These are phyloP conservation scores for Starmerella riodocensis DNA, from an alignment of 805 yeast genomes.

Conservation along the genomic window DNA sequence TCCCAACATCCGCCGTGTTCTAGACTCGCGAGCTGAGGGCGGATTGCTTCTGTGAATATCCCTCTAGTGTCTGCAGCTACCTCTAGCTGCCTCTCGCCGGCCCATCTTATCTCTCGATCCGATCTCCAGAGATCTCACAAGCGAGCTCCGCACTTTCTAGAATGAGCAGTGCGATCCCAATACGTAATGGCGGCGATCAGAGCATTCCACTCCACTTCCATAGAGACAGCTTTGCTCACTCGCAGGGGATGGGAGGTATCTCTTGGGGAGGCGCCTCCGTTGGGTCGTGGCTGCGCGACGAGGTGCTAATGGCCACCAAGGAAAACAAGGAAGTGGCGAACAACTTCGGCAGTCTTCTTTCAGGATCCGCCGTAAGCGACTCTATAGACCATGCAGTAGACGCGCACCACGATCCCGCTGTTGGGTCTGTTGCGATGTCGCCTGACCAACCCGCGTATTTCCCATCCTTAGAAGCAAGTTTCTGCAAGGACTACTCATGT, in stretches of 20 bases:
- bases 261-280: conserved; percentile 94
- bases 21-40: too few species aligned
- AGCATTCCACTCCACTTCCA: conserved; percentile 38
- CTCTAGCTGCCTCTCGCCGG: not conserved
- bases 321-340: conserved; percentile 10
- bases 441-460: conserved; percentile 51
- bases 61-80: too few species aligned
- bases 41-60: too few species aligned
- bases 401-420: conserved; percentile 1
- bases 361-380: conserved; percentile 12
- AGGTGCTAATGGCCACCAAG: conserved; percentile 30
- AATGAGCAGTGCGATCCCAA: conserved; percentile 21
- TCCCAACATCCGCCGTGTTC: too few species aligned
- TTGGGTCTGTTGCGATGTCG: conserved; percentile 22
- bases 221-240: conserved; percentile 85
- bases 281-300: conserved; percentile 93
- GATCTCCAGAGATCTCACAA: too few species aligned
- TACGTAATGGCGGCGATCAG: conserved; percentile 11
- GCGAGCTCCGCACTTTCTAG: not conserved
- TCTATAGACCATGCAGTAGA: conserved; percentile 1
- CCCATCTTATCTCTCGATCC: too few species aligned
- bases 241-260: conserved; percentile 96
- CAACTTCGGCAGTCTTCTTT: conserved; percentile 1
- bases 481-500: conserved; percentile 91
- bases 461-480: conserved; percentile 88